A percentile compares a stretch with the other conserved stretches of the same genome.
Conservation (phyloP, 768 basidiomycete genomes). For the Tricholoma sp. region DNA sequence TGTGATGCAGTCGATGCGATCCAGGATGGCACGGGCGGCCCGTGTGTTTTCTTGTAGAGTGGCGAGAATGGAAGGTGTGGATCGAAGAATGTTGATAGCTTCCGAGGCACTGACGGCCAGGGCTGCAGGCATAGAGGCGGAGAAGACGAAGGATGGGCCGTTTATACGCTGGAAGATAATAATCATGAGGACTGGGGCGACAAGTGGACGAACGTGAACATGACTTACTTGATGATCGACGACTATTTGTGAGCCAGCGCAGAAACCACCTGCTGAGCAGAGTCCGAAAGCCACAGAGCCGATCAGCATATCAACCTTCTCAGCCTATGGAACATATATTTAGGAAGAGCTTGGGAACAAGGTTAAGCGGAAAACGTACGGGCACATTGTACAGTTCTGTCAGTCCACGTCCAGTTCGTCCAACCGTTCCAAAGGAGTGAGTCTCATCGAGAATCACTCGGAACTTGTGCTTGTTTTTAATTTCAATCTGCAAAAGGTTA, state of each 20-base stretch:
- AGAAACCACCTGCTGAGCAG: constrained; percentile 88
- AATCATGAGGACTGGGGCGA: not conserved
- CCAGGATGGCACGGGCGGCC: constrained; percentile 73
- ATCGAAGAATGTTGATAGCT: constrained; percentile 74
- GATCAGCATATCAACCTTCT: constrained; percentile 91
- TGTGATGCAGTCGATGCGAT: constrained; percentile 73
- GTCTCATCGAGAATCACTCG: constrained; percentile 92
- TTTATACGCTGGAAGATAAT: constrained; percentile 72
- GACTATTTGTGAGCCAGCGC: constrained; percentile 79
- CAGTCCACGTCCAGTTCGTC: constrained; percentile 88
- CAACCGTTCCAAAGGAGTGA: constrained; percentile 90
- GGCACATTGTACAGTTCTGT: constrained; percentile 95
- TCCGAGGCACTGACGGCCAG: constrained; percentile 86
- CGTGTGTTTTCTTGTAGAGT: constrained; percentile 79
- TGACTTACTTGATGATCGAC: constrained; percentile 77
- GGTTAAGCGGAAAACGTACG: constrained; percentile 35
- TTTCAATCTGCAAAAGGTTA: constrained; percentile 60
- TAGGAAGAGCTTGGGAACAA: not conserved
- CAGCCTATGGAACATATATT: constrained; percentile 43
- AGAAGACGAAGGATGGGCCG: constrained; percentile 92
- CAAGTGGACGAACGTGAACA: not conserved
- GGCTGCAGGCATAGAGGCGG: constrained; percentile 88
- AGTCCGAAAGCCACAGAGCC: constrained; percentile 86
- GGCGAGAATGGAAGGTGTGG: constrained; percentile 69
- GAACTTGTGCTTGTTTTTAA: constrained; percentile 95